phyloP scores from a whole-genome alignment of 2,329 filamentous ascomycete genomes.

The Teratosphaeriaceae sp. region DNA sequence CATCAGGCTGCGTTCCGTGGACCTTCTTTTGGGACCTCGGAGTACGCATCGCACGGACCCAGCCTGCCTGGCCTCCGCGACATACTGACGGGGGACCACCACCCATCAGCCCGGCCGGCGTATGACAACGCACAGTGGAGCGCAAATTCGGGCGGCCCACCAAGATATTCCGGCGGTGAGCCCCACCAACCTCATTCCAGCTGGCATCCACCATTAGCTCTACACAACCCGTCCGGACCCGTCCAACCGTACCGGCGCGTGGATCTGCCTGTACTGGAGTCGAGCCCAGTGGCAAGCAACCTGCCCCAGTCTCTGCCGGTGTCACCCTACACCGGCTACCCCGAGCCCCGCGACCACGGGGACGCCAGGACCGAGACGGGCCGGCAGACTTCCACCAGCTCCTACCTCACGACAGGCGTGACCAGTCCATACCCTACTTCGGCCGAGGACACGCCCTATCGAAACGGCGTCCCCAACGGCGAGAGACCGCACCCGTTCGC shows the following conservation, averaged over 20 bases:
- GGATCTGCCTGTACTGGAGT: conserved; percentile 25
- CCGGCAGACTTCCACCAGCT: conserved; percentile 16
- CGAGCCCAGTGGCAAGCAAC: conserved; percentile 20
- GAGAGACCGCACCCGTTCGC: conserved; percentile 13
- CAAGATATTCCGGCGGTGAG: conserved; percentile 10
- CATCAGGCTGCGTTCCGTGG: conserved; percentile 16
- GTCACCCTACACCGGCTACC: conserved; percentile 19
- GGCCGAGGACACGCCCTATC: conserved; percentile 18
- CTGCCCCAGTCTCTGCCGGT: conserved; percentile 11
- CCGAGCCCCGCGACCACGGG: conserved; percentile 17
- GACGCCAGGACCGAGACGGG: conserved; percentile 15
- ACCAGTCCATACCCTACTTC: conserved; percentile 20
- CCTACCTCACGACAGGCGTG: conserved; percentile 18
- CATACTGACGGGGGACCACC: conserved; percentile 20
- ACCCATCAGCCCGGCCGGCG: conserved; percentile 8
- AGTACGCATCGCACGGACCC: conserved; percentile 18
- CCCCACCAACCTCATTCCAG: conserved; percentile 11
- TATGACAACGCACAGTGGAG: conserved; percentile 12
- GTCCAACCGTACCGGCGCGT: conserved; percentile 16
- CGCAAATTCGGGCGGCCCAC: not conserved
- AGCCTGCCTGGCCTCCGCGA: conserved; percentile 25
- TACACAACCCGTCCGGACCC: conserved; percentile 13
- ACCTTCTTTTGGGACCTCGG: conserved; percentile 9
- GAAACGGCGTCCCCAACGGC: conserved; percentile 11
- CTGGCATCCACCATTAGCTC: conserved; percentile 18